A percentile compares a stretch with the other conserved stretches of the same genome.
phyloP scores from a whole-genome alignment of 148 eudicot species.

The Rhododendron kiyosumense region DNA sequence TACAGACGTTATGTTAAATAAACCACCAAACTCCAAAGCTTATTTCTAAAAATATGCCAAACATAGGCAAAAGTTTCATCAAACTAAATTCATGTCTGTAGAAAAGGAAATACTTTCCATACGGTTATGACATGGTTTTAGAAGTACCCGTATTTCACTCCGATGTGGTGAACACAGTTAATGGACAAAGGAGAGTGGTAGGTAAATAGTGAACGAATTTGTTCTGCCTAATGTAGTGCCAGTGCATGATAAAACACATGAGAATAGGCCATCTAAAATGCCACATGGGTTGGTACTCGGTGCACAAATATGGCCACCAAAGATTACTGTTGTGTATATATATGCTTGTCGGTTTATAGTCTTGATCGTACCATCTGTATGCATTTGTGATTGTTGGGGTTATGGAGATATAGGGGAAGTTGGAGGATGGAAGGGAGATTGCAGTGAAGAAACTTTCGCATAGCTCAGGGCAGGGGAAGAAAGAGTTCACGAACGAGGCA shows the following conservation, averaged over 20 bases:
- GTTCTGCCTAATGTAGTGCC: background rate
- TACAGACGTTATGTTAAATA: no score
- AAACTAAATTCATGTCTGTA: background rate
- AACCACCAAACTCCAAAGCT: background rate
- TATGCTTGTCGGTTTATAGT: background rate
- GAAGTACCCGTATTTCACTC: background rate
- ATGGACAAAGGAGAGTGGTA: background rate
- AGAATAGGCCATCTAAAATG: background rate
- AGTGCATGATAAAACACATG: background rate
- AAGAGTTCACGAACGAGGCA: constrained; percentile 85
- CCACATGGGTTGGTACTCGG: background rate
- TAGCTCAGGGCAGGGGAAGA: constrained; percentile 70
- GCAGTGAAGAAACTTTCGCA: constrained; percentile 85
- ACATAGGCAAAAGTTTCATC: background rate
- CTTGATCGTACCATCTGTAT: background rate
- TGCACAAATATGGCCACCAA: background rate
- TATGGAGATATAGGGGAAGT: constrained; percentile 52
- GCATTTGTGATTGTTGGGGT: background rate
- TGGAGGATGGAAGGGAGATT: constrained; percentile 77
- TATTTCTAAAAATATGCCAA: background rate
- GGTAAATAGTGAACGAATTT: background rate
- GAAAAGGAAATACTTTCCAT: background rate
- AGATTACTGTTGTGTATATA: background rate
- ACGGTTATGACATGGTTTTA: background rate
- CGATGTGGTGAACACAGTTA: background rate